These are phyloP conservation scores for Scheffersomyces coipomensis DNA, from an alignment of 805 yeast genomes.

Conservation along the genomic window DNA sequence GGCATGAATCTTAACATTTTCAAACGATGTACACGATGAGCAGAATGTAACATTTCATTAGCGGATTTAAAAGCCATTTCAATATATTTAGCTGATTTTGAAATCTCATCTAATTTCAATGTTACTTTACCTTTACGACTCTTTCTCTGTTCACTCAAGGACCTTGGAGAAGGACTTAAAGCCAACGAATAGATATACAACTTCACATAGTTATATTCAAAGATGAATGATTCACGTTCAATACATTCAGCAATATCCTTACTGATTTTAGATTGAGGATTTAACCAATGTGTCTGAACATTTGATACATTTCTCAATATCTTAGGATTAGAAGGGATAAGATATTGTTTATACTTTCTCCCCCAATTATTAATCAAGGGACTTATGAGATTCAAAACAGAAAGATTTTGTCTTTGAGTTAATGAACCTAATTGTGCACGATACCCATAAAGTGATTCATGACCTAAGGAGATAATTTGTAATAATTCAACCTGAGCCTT, in stretches of 20 bases:
- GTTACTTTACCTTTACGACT: constrained; percentile 18
- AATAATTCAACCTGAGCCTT: constrained; percentile 77
- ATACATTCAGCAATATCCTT: constrained; percentile 42
- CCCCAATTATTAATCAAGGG: constrained; percentile 83
- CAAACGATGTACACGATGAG: constrained; percentile 65
- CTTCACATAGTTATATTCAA: constrained; percentile 84
- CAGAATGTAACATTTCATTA: constrained; percentile 69
- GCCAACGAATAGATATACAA: constrained; percentile 84
- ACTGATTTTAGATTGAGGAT: constrained; percentile 32
- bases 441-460: constrained; percentile 75
- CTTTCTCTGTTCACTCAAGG: constrained; percentile 11
- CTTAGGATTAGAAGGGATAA: constrained; percentile 49
- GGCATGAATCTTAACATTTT: constrained; percentile 76
- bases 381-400: constrained; percentile 68
- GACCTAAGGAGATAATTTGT: constrained; percentile 77
- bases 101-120: constrained; percentile 65
- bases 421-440: constrained; percentile 52
- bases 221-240: constrained; percentile 68
- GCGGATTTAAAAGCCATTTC: constrained; percentile 84
- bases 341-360: constrained; percentile 53
- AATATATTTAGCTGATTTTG: constrained; percentile 72
- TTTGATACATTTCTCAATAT: constrained; percentile 26
- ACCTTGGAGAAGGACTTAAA: constrained; percentile 42
- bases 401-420: constrained; percentile 63
- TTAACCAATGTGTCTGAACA: constrained; percentile 16